Evolutionary conservation across 1,284 basidiomycete genomes (phyloP).

Genomic region (Rhodotorula sp.): DNA sequence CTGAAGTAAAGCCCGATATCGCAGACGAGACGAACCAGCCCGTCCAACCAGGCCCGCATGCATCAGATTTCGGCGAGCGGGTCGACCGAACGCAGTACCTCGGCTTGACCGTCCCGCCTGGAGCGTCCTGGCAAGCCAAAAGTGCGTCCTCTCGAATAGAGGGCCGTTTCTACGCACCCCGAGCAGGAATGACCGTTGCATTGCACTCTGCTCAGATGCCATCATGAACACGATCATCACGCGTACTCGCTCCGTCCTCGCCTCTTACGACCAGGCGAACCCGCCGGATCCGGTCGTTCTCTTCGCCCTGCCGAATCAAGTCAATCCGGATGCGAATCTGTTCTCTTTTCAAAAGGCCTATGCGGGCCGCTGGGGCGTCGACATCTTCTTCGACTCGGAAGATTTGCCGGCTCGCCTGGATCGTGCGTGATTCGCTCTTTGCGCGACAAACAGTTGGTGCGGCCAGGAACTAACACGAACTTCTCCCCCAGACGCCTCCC

Average conservation of each 20-base stretch:
- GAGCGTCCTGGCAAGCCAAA: constrained; percentile 79
- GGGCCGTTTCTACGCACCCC: no score
- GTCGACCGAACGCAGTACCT: constrained; percentile 71
- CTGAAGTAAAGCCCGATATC: neutral
- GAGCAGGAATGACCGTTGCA: neutral
- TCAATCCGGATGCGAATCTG: constrained; percentile 70
- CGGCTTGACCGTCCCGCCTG: constrained; percentile 64
- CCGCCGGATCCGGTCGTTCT: constrained; percentile 75
- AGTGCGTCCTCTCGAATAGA: constrained; percentile 53
- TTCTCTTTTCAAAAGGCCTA: constrained; percentile 80
- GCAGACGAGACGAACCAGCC: constrained; percentile 53
- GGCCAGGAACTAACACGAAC: neutral
- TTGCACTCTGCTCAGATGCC: constrained; percentile 56
- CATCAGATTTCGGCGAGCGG: constrained; percentile 62
- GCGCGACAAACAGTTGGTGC: no score
- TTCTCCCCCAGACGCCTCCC: constrained; percentile 46
- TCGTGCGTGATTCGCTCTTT: constrained; percentile 43
- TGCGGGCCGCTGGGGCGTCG: constrained; percentile 79
- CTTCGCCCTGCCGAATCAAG: constrained; percentile 71
- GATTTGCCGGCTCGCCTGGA: constrained; percentile 62
- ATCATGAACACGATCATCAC: constrained; percentile 65
- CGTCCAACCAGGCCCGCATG: constrained; percentile 50
- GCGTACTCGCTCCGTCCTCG: constrained; percentile 60
- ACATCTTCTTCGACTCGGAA: constrained; percentile 76
- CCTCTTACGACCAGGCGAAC: constrained; percentile 57